Evolutionary conservation across 768 basidiomycete species (phyloP), one percentile per base, ranked within the genome.

Genomic region (Lactifluus piperatus): DNA sequence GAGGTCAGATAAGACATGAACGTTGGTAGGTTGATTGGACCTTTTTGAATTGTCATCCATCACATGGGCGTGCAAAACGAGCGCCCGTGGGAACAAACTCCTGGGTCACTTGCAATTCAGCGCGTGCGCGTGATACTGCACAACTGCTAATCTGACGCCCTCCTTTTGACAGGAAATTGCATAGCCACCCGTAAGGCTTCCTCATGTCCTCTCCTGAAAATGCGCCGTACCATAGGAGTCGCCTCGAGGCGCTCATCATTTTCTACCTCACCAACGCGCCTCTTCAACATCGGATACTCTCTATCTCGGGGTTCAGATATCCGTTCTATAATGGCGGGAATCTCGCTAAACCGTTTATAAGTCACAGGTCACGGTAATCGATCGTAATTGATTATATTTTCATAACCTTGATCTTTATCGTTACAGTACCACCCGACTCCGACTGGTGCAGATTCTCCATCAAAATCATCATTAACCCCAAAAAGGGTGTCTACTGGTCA

Each of bases 181-280:
- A 61, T 51, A 51, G 60, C 60, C 60, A 61, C 54, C n/a, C 50
- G 60, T 56, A 51, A 61, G 60, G 60, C 55, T 27, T 51, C 60
- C 60, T 56, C 60, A 61, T 61, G 60, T 48, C 49, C 36, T 20
- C 50, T 34, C 49, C 43, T 26, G 51, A 26, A 26, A 10, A 60
- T 20, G 54, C 26, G 54, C 54, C 54, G 24, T 13, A 5, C 13
- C 24, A 32, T 36, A 51, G 60, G 60, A 46, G 49, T 56, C 45
- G 50, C 60, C 54, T 60, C 54, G 54, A 60, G 58, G 58, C 30
- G 34, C 58, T 27, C 48, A 11, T 55, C 39, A 50, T 34, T 44
- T 22, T 16, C 27, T 30, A 10, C 22, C 45, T 27, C 22, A 6
- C 29, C n/a, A 18, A 14, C 16, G 39, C 58, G n/a, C 44, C 56